Conservation (phyloP, 805 yeast genomes). For the Lachancea kluyveri region DNA sequence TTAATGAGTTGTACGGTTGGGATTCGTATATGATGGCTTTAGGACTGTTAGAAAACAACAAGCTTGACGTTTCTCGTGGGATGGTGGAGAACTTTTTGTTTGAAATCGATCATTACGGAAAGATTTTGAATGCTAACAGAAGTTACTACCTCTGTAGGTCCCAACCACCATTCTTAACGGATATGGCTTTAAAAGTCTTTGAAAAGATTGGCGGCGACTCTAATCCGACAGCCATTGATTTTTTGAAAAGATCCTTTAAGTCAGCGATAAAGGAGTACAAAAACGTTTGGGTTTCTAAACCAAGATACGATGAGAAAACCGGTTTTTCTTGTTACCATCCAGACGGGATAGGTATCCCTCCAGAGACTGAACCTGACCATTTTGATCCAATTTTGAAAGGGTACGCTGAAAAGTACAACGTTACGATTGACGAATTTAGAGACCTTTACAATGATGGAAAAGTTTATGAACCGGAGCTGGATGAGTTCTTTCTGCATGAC, state of each 20-base stretch:
- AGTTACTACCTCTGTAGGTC: conserved; percentile 86
- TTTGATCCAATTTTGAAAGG: conserved; percentile 67
- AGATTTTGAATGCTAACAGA: conserved; percentile 89
- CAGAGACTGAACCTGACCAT: conserved; percentile 91
- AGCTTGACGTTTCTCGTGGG: conserved; percentile 69
- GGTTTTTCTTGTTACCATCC: conserved; percentile 91
- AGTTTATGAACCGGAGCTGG: conserved; percentile 73
- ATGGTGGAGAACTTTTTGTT: conserved; percentile 90
- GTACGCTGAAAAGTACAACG: conserved; percentile 55
- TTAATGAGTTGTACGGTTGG: conserved; percentile 97
- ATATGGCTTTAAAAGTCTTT: conserved; percentile 73
- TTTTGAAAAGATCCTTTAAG: conserved; percentile 54
- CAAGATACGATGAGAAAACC: conserved; percentile 65
- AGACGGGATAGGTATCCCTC: conserved; percentile 88
- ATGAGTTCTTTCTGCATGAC: conserved; percentile 84
- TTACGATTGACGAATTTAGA: conserved; percentile 58
- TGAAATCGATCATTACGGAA: conserved; percentile 86
- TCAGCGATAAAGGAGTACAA: conserved; percentile 87
- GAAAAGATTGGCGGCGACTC: conserved; percentile 47
- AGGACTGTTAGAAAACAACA: conserved; percentile 66
- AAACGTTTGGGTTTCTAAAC: conserved; percentile 69
- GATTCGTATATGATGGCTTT: conserved; percentile 90
- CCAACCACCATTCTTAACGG: conserved; percentile 95
- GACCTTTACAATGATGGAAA: conserved; percentile 59
- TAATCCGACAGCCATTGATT: conserved; percentile 46